Conservation (phyloP, 768 basidiomycete species). For the Trametes punicea region DNA sequence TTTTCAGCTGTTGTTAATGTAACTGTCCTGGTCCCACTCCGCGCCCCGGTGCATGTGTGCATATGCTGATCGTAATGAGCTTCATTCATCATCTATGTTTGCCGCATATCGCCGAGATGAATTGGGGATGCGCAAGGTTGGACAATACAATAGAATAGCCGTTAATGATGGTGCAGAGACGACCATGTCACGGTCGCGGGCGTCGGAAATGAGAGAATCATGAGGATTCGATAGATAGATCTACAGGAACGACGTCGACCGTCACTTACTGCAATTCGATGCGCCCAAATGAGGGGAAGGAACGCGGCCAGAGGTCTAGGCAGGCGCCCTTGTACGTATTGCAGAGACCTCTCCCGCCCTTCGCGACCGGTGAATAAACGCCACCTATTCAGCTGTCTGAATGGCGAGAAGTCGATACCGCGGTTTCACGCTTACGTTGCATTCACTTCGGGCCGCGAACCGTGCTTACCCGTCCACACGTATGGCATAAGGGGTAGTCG, state of each 20-base stretch:
- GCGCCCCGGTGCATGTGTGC: not conserved
- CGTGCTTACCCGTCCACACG: not conserved
- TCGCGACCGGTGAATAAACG: conserved; percentile 4
- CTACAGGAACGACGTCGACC: not conserved
- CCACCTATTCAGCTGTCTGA: conserved; percentile 2
- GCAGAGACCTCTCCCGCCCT: not conserved
- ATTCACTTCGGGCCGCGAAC: not conserved
- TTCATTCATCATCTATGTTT: not conserved
- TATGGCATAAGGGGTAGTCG: not conserved
- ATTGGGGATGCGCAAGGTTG: not conserved
- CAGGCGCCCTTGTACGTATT: conserved; percentile 9
- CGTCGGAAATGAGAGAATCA: conserved; percentile 1
- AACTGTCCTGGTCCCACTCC: not conserved
- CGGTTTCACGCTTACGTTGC: not conserved
- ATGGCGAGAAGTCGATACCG: not conserved
- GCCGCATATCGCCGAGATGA: not conserved
- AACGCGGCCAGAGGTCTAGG: conserved; percentile 1
- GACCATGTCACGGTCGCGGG: not conserved
- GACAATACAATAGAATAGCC: not conserved
- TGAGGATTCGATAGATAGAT: conserved; percentile 1
- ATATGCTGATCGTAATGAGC: not conserved
- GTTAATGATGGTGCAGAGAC: too few species aligned
- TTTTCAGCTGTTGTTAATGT: not conserved
- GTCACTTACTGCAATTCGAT: not conserved
- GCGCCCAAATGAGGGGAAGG: conserved; percentile 3